These are phyloP conservation scores for Ustilago nuda DNA, from an alignment of 1,284 basidiomycete genomes.

Conservation along the genomic window DNA sequence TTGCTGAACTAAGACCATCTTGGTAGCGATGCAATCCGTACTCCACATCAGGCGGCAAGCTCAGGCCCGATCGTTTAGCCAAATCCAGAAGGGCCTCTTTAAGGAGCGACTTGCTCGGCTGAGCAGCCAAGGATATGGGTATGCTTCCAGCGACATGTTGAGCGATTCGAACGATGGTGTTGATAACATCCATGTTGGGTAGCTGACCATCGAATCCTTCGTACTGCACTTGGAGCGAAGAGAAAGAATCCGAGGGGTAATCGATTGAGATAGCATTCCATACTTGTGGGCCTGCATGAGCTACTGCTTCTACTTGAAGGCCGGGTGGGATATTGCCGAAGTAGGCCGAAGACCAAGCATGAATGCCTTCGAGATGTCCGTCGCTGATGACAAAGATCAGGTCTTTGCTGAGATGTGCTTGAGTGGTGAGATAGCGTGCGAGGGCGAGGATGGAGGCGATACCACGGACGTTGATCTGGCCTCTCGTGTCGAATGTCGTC, in stretches of 20 bases:
- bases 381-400: constrained; percentile 90
- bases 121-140: constrained; percentile 17
- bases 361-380: constrained; percentile 87
- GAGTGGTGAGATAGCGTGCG: constrained; percentile 79
- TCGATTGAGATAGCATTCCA: constrained; percentile 96
- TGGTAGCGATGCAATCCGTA: constrained; percentile 37
- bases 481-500: constrained; percentile 44
- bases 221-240: constrained; percentile 88
- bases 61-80: constrained; percentile 6
- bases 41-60: constrained; percentile 23
- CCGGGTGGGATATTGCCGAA: constrained; percentile 78
- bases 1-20: constrained; percentile 20
- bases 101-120: constrained; percentile 7
- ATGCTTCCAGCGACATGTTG: constrained; percentile 74
- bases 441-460: constrained; percentile 84
- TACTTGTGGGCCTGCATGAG: constrained; percentile 47
- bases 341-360: constrained; percentile 88
- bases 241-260: constrained; percentile 96
- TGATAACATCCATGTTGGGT: constrained; percentile 94
- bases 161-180: constrained; percentile 82
- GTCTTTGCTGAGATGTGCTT: constrained; percentile 72
- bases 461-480: constrained; percentile 83
- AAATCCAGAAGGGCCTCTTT: constrained; percentile 16
- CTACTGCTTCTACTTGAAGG: constrained; percentile 76
- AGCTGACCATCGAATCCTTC: constrained; percentile 94